Percentiles rank a stretch among this genome's conserved stretches.
Evolutionary conservation across 805 yeast species (phyloP).

Genomic region (Lipomyces oligophaga): DNA sequence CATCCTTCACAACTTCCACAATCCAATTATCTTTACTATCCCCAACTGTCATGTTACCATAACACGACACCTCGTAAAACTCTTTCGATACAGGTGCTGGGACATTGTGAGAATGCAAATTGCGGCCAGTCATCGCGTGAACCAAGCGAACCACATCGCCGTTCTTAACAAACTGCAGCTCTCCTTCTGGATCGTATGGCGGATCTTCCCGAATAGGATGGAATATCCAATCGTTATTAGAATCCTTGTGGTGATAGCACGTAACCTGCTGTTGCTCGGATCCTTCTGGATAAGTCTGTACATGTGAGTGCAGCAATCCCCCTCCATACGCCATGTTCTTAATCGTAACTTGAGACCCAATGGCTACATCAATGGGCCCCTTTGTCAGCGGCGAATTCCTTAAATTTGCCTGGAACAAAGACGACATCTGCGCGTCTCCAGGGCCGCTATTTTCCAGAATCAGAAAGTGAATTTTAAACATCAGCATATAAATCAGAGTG

Average conservation of each 20-base stretch:
- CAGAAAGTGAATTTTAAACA: conserved; percentile 78
- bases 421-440: conserved; percentile 87
- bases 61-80: conserved; percentile 82
- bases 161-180: conserved; percentile 45
- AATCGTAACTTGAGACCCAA: conserved; percentile 59
- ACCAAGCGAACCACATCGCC: conserved; percentile 67
- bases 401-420: conserved; percentile 84
- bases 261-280: conserved; percentile 93
- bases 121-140: conserved; percentile 67
- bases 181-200: conserved; percentile 34
- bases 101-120: conserved; percentile 78
- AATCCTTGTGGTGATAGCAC: conserved; percentile 83
- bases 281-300: conserved; percentile 82
- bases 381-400: conserved; percentile 58
- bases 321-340: conserved; percentile 69
- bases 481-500: conserved; percentile 57
- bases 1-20: conserved; percentile 65
- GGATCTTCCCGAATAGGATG: conserved; percentile 31
- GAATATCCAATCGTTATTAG: conserved; percentile 77
- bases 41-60: conserved; percentile 67
- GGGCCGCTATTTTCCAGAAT: conserved; percentile 78
- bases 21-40: conserved; percentile 89
- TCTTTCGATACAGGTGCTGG: conserved; percentile 66
- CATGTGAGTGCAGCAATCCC: conserved; percentile 81
- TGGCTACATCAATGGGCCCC: conserved; percentile 65